Base-by-base conservation (phyloP, 768 basidiomycete genomes). In the Psilocybe cyanescens region DNA sequence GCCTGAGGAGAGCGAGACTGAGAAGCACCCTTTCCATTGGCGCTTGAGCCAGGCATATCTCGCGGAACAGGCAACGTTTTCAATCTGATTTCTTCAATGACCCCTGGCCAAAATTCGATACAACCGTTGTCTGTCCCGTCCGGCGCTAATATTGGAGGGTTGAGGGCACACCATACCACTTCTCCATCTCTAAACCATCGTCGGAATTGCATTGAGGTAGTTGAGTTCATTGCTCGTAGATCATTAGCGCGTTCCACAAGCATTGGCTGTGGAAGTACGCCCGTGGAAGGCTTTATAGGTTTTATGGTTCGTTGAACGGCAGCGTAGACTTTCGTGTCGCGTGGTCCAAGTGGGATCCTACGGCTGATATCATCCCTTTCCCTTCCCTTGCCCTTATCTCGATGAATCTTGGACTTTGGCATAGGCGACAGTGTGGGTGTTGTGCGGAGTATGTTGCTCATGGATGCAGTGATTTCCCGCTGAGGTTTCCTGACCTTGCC, bases 91-190 rank as follows among this genome's bases (percentile, higher is more conserved):
- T 88, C 84, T 16, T 87, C 81, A 7, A 94, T 81, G 19, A 92
- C 67, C 1, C 83, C 90, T 1, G 92, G 92, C 92, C 92, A 94
- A 67, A 85, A 88, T 28, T 73, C 68, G 63, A 94, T 89, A n/a
- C 66, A 67, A 52, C 81, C 77, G 16, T 75, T 76, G 16, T 75
- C 69, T 1, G 72, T 71, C 1, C 71, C 72, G 3, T 72, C 68
- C 1, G 75, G 69, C 1, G 80, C 79, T 2, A 70, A 64, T 41
- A 92, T 87, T 0, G 86, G 78, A 8, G 76, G 70, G 41, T 78
- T 72, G 33, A 93, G 74, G 8, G 80, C 79, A 57, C 86, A 89
- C 89, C 91, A 92, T 8, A 93, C 76, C 37, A 92, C 70, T 72
- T 93, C 92, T 35, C 85, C 85, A 12, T 83, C 80, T 61, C 92